phyloP scores from a whole-genome alignment of 2,329 filamentous ascomycete species.

The Aspergillus hortae region DNA sequence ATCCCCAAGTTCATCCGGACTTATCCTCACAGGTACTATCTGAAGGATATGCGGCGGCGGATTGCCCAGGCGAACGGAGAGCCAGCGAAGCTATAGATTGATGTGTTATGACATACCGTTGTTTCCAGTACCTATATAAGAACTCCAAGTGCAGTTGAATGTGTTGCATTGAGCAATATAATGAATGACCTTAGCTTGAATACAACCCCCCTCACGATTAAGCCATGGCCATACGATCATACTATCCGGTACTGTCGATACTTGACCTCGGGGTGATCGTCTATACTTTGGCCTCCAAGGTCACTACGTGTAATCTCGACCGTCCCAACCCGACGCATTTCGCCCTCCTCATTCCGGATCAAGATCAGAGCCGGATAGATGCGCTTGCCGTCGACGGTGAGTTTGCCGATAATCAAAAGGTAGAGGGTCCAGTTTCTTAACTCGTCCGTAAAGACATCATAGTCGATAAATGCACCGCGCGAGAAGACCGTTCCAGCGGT shows the following conservation, averaged over 20 bases:
- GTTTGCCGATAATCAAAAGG: not conserved
- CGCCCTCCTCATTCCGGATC: not conserved
- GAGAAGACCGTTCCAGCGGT: not conserved
- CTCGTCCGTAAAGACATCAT: not conserved
- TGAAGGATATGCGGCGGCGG: slow-evolving; percentile 31
- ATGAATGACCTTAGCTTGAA: too few species aligned
- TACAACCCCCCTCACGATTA: too few species aligned
- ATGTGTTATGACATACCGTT: too few species aligned
- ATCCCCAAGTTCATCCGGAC: slow-evolving; percentile 23
- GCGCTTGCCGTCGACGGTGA: not conserved
- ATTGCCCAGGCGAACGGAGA: not conserved
- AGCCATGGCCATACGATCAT: too few species aligned
- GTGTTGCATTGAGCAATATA: too few species aligned
- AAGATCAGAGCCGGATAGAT: not conserved
- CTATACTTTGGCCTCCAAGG: not conserved
- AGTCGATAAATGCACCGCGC: not conserved
- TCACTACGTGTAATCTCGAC: not conserved
- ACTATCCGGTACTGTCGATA: not conserved
- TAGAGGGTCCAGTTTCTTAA: not conserved
- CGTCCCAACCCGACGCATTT: not conserved
- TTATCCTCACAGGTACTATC: slow-evolving; percentile 25
- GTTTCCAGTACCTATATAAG: too few species aligned
- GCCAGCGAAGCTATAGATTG: not conserved
- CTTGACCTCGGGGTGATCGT: not conserved
- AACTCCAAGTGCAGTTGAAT: too few species aligned